A percentile compares a stretch with the other conserved stretches of the same genome.
These are phyloP conservation scores for Cordyceps farinosa DNA, from an alignment of 2,329 filamentous ascomycete species.

Conservation along the genomic window DNA sequence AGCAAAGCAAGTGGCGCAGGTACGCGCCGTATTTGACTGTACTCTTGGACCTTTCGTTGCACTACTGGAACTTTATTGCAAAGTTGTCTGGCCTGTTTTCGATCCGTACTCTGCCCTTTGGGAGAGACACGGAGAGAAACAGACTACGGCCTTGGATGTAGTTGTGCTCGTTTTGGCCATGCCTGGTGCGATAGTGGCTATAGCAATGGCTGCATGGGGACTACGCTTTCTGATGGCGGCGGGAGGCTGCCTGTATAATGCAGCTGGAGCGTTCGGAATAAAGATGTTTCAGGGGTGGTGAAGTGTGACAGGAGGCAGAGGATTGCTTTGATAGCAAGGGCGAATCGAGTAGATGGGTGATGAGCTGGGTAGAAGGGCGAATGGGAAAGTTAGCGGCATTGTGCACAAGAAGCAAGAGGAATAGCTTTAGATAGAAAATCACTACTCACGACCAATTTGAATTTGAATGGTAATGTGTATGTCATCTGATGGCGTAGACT, in stretches of 20 bases:
- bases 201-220: constrained; percentile 26
- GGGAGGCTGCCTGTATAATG: constrained; percentile 21
- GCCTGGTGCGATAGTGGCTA: constrained; percentile 26
- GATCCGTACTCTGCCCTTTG: constrained; percentile 36
- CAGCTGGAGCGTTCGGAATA: constrained; percentile 20
- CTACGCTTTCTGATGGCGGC: constrained; percentile 25
- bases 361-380: not conserved
- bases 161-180: constrained; percentile 26
- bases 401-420: not conserved
- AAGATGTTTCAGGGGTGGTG: constrained; percentile 20
- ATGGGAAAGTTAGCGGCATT: not conserved
- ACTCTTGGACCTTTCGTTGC: constrained; percentile 1
- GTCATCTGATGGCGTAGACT: not conserved
- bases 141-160: constrained; percentile 22
- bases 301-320: not conserved
- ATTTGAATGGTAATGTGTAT: not conserved
- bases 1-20: not conserved
- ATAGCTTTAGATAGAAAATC: constrained; percentile 8
- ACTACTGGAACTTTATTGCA: constrained; percentile 33
- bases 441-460: constrained; percentile 1
- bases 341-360: not conserved
- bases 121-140: constrained; percentile 25
- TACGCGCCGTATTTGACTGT: not conserved
- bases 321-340: not conserved
- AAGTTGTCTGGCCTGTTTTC: constrained; percentile 38